Evolutionary conservation across 495 filamentous ascomycete species (phyloP).

Genomic region (Podospora didyma): DNA sequence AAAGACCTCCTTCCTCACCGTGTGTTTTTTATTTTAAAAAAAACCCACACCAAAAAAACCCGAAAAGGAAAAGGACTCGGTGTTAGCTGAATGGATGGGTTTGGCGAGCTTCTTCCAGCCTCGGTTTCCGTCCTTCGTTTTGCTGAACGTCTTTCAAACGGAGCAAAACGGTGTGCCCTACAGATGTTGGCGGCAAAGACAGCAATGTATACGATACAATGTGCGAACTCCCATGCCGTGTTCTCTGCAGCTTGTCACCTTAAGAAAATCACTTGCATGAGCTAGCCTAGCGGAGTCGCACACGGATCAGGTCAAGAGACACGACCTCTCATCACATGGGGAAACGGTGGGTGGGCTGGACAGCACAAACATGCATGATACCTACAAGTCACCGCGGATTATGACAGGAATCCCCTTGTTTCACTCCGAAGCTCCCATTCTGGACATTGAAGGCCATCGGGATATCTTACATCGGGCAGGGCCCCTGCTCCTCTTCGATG

Average conservation of each 20-base stretch:
- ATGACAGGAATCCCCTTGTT: neutral
- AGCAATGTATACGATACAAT: conserved; percentile 4
- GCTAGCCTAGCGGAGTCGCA: conserved; percentile 2
- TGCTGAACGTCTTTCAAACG: conserved; percentile 1
- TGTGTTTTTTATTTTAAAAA: too few relatives aligned
- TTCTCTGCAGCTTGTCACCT: conserved; percentile 14
- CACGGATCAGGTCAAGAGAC: neutral
- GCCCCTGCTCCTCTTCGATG: neutral
- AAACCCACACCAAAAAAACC: too few relatives aligned
- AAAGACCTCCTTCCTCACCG: too few relatives aligned
- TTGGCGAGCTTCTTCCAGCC: neutral
- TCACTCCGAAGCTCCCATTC: neutral
- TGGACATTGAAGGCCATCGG: neutral
- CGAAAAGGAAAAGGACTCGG: too few relatives aligned
- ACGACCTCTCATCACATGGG: neutral
- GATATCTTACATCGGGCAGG: neutral
- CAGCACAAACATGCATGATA: neutral
- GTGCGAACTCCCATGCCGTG: conserved; percentile 6
- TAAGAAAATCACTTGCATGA: conserved; percentile 4
- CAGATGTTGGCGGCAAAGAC: neutral
- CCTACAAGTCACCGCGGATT: neutral
- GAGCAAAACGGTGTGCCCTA: neutral
- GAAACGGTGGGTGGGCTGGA: neutral
- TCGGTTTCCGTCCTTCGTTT: neutral
- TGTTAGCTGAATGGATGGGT: too few relatives aligned